phyloP scores from a whole-genome alignment of 805 yeast genomes.

The Myxozyma mucilagina region DNA sequence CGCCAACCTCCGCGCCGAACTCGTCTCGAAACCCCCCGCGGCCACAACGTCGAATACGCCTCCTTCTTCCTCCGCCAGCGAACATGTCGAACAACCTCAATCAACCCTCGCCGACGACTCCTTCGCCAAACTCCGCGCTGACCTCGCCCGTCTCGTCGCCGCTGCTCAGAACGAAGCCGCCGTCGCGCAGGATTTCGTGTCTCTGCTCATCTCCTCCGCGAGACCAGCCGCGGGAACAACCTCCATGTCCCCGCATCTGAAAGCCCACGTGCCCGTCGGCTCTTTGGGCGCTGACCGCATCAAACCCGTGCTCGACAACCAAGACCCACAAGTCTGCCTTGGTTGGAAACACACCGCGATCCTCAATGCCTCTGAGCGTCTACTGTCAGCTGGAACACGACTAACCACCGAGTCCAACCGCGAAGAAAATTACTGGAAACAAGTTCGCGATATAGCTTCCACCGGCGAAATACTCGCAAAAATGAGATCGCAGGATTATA shows the following conservation, averaged over 20 bases:
- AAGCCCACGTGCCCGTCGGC: constrained; percentile 72
- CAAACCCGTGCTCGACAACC: constrained; percentile 32
- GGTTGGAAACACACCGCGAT: constrained; percentile 87
- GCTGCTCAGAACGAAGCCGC: constrained; percentile 87
- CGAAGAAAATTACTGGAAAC: constrained; percentile 72
- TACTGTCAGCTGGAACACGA: constrained; percentile 53
- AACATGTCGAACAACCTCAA: not conserved
- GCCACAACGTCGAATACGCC: no score
- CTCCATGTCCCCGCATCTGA: constrained; percentile 83
- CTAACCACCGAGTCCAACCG: constrained; percentile 55
- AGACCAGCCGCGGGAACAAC: constrained; percentile 84
- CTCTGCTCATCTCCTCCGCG: constrained; percentile 73
- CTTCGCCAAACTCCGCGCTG: constrained; percentile 36
- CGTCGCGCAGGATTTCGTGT: constrained; percentile 80
- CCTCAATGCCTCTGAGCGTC: constrained; percentile 52
- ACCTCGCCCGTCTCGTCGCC: constrained; percentile 32
- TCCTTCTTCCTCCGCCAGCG: not conserved
- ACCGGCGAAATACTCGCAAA: constrained; percentile 66
- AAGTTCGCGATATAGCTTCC: constrained; percentile 45
- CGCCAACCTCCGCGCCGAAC: constrained; percentile 51
- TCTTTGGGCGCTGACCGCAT: constrained; percentile 51
- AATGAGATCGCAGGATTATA: constrained; percentile 55
- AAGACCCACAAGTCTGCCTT: constrained; percentile 50
- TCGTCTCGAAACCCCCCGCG: constrained; percentile 33
- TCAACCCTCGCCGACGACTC: constrained; percentile 6